These are phyloP conservation scores for Trichophyton verrucosum DNA, from an alignment of 2,329 filamentous ascomycete species.

Conservation along the genomic window DNA sequence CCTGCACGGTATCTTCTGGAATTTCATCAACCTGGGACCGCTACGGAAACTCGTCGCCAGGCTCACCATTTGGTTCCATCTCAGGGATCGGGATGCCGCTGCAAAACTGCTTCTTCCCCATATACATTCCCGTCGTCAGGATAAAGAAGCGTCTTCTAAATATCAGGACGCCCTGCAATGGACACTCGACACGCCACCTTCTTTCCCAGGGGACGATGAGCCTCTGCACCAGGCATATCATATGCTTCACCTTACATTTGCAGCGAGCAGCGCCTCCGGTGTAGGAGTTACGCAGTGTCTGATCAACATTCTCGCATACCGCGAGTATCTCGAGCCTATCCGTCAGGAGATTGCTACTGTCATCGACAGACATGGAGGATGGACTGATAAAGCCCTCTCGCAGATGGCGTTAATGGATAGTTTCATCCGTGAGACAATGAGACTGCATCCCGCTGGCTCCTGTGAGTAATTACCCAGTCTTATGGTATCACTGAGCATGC, in stretches of 20 bases:
- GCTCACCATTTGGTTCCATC: background rate
- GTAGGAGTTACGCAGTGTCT: constrained; percentile 11
- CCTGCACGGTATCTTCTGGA: constrained; percentile 16
- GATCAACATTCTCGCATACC: constrained; percentile 14
- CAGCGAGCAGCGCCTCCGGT: constrained; percentile 12
- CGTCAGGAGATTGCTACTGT: constrained; percentile 14
- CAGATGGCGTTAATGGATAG: constrained; percentile 16
- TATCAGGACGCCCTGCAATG: constrained; percentile 1
- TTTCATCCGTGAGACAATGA: constrained; percentile 16
- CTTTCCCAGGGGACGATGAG: background rate
- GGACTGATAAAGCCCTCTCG: constrained; percentile 9
- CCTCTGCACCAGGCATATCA: background rate
- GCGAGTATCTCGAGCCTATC: constrained; percentile 16
- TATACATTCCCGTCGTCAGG: constrained; percentile 22
- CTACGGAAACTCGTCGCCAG: constrained; percentile 6
- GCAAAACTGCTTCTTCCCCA: constrained; percentile 25
- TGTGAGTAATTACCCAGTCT: background rate
- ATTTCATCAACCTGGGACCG: background rate
- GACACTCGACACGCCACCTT: background rate
- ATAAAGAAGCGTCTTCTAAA: constrained; percentile 10
- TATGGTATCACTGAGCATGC: background rate
- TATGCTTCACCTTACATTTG: constrained; percentile 10
- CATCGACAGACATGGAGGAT: constrained; percentile 11
- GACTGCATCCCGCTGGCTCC: constrained; percentile 10
- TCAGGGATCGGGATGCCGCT: constrained; percentile 13